Percentiles rank a stretch among this genome's conserved stretches.
Evolutionary conservation across 2,329 filamentous ascomycete species (phyloP).

Genomic region (Cladosporium cucumerinum): DNA sequence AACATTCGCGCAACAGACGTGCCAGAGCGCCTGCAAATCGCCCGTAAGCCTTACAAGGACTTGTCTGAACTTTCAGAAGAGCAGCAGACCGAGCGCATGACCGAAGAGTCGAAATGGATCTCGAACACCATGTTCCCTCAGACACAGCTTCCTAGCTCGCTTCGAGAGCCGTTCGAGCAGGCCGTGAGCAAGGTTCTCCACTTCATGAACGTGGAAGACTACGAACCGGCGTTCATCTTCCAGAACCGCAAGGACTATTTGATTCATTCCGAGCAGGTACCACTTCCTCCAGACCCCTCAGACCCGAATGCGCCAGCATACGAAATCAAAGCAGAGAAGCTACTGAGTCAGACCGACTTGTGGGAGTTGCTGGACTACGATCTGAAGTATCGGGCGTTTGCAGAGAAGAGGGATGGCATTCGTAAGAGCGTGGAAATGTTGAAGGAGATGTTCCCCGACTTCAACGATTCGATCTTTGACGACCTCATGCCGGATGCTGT

Average conservation of each 20-base stretch:
- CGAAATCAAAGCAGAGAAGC: slow-evolving; percentile 74
- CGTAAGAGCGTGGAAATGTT: slow-evolving; percentile 75
- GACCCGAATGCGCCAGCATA: slow-evolving; percentile 70
- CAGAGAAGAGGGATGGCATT: slow-evolving; percentile 86
- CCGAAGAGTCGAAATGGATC: slow-evolving; percentile 90
- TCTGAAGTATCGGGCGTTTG: slow-evolving; percentile 87
- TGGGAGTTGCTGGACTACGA: slow-evolving; percentile 96
- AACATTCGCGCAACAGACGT: slow-evolving; percentile 83
- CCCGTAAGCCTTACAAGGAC: slow-evolving; percentile 82
- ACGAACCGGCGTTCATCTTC: slow-evolving; percentile 96
- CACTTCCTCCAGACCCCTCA: slow-evolving; percentile 58
- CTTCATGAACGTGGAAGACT: slow-evolving; percentile 90
- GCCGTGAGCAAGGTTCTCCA: slow-evolving; percentile 89
- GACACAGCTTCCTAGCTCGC: slow-evolving; percentile 51
- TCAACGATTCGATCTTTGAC: slow-evolving; percentile 72
- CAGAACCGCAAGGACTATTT: slow-evolving; percentile 98
- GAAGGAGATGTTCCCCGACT: slow-evolving; percentile 53
- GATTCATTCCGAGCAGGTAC: slow-evolving; percentile 77
- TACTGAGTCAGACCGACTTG: slow-evolving; percentile 86
- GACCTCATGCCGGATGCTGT: slow-evolving; percentile 76
- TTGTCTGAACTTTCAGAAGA: slow-evolving; percentile 71
- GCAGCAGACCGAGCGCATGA: slow-evolving; percentile 59
- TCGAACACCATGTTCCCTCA: slow-evolving; percentile 85
- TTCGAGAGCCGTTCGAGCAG: slow-evolving; percentile 79
- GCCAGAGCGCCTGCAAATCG: slow-evolving; percentile 90